A percentile compares a stretch with the other conserved stretches of the same genome.
Conservation (phyloP, 2,329 filamentous ascomycete genomes). For the Fusarium falciforme region DNA sequence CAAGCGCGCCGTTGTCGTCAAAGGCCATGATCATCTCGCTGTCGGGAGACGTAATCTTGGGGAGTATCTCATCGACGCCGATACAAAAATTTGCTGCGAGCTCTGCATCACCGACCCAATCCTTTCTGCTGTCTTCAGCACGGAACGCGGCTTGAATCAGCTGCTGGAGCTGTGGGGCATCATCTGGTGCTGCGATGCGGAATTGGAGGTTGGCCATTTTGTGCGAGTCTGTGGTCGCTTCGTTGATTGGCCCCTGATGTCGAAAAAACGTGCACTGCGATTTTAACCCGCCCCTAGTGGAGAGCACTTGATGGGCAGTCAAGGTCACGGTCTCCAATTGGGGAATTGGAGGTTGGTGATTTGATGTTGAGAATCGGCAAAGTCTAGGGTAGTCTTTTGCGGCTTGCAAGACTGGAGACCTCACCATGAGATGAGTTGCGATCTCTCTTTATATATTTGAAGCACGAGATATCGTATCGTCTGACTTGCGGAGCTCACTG, state of each 20-base stretch:
- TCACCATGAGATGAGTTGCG: background rate
- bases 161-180: slow-evolving; percentile 50
- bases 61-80: slow-evolving; percentile 72
- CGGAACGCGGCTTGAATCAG: slow-evolving; percentile 56
- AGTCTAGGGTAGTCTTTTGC: background rate
- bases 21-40: slow-evolving; percentile 47
- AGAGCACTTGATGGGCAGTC: background rate
- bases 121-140: slow-evolving; percentile 49
- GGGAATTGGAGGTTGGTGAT: too few relatives aligned
- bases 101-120: slow-evolving; percentile 52
- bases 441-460: background rate
- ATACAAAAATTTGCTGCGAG: slow-evolving; percentile 79
- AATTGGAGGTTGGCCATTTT: slow-evolving; percentile 46
- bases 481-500: background rate
- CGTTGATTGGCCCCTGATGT: too few relatives aligned
- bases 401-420: background rate
- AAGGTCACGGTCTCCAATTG: too few relatives aligned
- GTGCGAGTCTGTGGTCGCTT: too few relatives aligned
- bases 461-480: background rate
- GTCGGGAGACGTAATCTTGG: slow-evolving; percentile 54
- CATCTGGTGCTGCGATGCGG: slow-evolving; percentile 50
- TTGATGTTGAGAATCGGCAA: background rate
- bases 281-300: background rate
- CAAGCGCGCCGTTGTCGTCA: slow-evolving; percentile 22
- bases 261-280: background rate